Evolutionary conservation across 108 stramenopile species (phyloP), one percentile per base, ranked within the genome.

Genomic region (Fragilaria crotonensis): DNA sequence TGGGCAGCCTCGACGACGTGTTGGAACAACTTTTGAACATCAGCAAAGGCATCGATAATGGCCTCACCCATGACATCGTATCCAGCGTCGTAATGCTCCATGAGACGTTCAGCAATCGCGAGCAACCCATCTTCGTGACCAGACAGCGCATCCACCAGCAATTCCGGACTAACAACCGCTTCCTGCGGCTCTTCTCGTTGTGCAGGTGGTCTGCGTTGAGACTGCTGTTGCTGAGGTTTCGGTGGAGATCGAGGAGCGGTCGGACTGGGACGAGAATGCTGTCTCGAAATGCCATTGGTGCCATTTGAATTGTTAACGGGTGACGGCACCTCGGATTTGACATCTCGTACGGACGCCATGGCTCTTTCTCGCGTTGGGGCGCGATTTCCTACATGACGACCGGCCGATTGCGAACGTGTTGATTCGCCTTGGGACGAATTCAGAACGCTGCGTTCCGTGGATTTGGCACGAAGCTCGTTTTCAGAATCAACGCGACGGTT

Each of bases 31-130:
- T 83, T 82, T 57, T 91, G 89, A 5, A 86, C 85, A 63, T 91
- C 89, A 7, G 85, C 83, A 76, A 91, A 84, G 45, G 83, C 83
- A 60, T 87, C 89, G 61, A 91, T 85, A 47, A 91, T 87, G 32
- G 85, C 80, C 63, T 91, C 85, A 28, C 85, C 85, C 85, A 91
- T 91, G 67, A 73, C 89, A 76, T 87, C 89, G 63, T 91, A 87
- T 27, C 89, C 89, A 19, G 58, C 50, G 68, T 87, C 84, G 59
- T 91, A 91, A 33, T 78, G 84, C 51, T 83, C 79, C 89, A 91
- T 91, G 21, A 91, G 72, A 25, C 78, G 72, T 69, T 91, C 89
- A 46, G 89, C 89, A 63, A 91, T 91, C 33, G 85, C 79, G 55
- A 91, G 69, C 36, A 91, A 66, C 2, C 89, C 89, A 71, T 90